Conservation (phyloP, 768 basidiomycete genomes). For the Hebeloma cylindrosporum region DNA sequence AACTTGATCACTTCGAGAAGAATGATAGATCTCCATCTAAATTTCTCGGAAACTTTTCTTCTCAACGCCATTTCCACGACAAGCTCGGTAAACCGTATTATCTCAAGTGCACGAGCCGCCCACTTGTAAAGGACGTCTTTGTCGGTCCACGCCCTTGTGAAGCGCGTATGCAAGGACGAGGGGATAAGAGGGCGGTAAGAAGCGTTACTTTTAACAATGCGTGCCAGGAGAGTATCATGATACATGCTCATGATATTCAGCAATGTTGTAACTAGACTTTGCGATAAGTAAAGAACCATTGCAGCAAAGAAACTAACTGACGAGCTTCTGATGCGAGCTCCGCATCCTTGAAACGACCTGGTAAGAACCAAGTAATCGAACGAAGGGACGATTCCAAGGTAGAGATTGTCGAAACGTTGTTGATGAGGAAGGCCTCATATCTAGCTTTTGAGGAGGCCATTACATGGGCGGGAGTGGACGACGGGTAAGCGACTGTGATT, state of each 20-base stretch:
- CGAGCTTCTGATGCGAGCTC: slow-evolving; percentile 93
- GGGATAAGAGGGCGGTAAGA: slow-evolving; percentile 77
- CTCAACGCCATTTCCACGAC: slow-evolving; percentile 87
- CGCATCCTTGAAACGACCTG: slow-evolving; percentile 96
- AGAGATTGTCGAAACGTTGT: slow-evolving; percentile 83
- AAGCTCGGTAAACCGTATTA: slow-evolving; percentile 80
- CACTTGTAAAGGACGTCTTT: slow-evolving; percentile 72
- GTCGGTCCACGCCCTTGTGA: slow-evolving; percentile 85
- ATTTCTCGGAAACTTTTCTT: slow-evolving; percentile 62
- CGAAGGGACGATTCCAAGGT: slow-evolving; percentile 87
- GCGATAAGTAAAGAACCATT: slow-evolving; percentile 13
- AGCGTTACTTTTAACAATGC: slow-evolving; percentile 60
- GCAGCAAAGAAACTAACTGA: slow-evolving; percentile 46
- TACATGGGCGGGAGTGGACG: slow-evolving; percentile 16
- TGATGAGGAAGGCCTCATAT: slow-evolving; percentile 82
- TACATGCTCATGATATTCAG: slow-evolving; percentile 90
- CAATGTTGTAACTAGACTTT: slow-evolving; percentile 72
- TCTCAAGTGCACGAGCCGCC: slow-evolving; percentile 71
- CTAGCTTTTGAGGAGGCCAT: slow-evolving; percentile 67
- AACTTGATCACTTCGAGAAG: slow-evolving; percentile 85
- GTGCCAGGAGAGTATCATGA: slow-evolving; percentile 88
- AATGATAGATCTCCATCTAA: slow-evolving; percentile 76
- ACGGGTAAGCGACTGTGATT: slow-evolving; percentile 21
- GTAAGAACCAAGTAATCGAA: slow-evolving; percentile 93
- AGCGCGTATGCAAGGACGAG: slow-evolving; percentile 78